These are phyloP conservation scores for Leucaena leucocephala DNA, from an alignment of 306 rosid genomes.

Conservation along the genomic window DNA sequence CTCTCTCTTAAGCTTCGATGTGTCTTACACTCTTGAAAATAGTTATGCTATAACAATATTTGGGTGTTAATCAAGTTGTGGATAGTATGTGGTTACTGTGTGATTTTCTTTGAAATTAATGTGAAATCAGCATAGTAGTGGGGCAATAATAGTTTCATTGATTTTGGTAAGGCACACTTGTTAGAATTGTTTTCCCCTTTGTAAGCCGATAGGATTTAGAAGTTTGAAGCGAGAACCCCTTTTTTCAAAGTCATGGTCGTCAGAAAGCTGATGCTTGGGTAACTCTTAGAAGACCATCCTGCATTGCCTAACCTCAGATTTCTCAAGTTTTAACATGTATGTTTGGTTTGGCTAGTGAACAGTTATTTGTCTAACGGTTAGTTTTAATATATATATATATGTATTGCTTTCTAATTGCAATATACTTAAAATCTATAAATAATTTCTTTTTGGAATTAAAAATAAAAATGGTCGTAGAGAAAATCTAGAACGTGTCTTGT, in stretches of 20 bases:
- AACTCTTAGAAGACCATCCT: neutral
- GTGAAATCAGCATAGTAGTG: neutral
- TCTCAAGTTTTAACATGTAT: neutral
- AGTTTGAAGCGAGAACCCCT: neutral
- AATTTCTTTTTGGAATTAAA: neutral
- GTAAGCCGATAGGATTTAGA: neutral
- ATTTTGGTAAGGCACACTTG: neutral
- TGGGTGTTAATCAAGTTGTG: neutral
- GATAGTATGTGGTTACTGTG: neutral
- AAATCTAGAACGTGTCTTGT: neutral
- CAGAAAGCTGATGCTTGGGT: neutral
- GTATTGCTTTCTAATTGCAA: neutral
- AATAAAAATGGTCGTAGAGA: neutral
- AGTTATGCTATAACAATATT: neutral
- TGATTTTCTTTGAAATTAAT: neutral
- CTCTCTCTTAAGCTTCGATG: neutral
- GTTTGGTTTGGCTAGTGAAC: neutral
- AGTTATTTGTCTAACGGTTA: neutral
- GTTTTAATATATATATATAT: neutral
- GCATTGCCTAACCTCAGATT: neutral
- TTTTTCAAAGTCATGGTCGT: neutral
- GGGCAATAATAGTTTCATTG: neutral
- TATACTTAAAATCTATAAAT: neutral
- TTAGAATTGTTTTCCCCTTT: neutral
- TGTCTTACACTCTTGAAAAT: constrained; percentile 10